Percentiles rank a stretch among this genome's conserved stretches.
These are phyloP conservation scores for Ochromonas danica DNA, from an alignment of 108 stramenopile genomes.

Conservation along the genomic window DNA sequence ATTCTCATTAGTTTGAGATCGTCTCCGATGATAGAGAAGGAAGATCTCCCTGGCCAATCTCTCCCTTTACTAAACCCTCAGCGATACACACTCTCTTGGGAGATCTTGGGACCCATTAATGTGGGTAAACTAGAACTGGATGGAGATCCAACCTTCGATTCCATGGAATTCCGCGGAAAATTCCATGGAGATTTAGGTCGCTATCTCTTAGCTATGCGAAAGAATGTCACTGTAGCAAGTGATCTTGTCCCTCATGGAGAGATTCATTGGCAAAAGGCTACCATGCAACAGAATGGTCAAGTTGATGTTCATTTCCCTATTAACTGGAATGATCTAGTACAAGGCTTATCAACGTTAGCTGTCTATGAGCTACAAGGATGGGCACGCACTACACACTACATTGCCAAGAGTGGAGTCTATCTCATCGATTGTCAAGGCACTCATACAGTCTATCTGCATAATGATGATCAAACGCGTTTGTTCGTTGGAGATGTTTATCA, in stretches of 20 bases:
- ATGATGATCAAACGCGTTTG: neutral
- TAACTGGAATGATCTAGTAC: slow-evolving; percentile 25
- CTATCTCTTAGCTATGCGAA: neutral
- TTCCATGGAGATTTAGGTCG: neutral
- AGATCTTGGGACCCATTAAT: slow-evolving; percentile 24
- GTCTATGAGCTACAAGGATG: slow-evolving; percentile 23
- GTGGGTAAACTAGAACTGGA: slow-evolving; percentile 35
- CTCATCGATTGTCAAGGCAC: slow-evolving; percentile 20
- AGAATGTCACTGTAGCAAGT: neutral
- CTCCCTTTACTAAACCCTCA: neutral
- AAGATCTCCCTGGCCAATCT: neutral
- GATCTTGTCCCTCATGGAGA: neutral
- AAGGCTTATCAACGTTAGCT: slow-evolving; percentile 11
- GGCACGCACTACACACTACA: neutral
- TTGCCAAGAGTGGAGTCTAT: neutral
- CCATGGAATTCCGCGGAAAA: neutral
- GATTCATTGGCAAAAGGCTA: neutral
- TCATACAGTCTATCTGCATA: slow-evolving; percentile 25
- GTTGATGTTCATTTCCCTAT: slow-evolving; percentile 22
- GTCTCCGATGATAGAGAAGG: neutral
- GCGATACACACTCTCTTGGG: neutral
- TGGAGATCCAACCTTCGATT: slow-evolving; percentile 25
- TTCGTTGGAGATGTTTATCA: slow-evolving; percentile 22
- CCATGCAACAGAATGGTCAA: neutral
- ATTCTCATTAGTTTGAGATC: neutral